Evolutionary conservation across 179 eudicot species (phyloP).

Genomic region (Heliamphora pulchella): DNA sequence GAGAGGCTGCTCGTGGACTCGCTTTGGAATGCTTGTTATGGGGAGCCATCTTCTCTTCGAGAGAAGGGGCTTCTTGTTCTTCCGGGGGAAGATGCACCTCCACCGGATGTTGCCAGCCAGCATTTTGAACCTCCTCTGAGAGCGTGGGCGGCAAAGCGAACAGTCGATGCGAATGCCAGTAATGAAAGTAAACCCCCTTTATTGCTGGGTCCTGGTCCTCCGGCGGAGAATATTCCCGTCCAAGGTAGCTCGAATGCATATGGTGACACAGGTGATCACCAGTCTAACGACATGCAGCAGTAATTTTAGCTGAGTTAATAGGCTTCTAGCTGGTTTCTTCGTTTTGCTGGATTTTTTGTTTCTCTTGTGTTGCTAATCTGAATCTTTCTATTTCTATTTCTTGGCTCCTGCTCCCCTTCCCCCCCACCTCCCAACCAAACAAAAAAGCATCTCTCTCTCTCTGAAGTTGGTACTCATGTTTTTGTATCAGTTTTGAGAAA

Average conservation of each 20-base stretch:
- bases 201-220: constrained; percentile 49
- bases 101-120: constrained; percentile 84
- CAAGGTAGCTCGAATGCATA: constrained; percentile 19
- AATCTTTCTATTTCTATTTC: not conserved
- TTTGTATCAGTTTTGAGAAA: not conserved
- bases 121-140: constrained; percentile 81
- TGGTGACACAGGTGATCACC: constrained; percentile 1
- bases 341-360: too few relatives aligned
- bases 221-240: not conserved
- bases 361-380: not conserved
- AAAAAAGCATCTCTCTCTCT: not conserved
- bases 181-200: constrained; percentile 56
- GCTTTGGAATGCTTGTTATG: constrained; percentile 60
- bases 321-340: too few relatives aligned
- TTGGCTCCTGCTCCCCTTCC: not conserved
- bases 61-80: constrained; percentile 73
- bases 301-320: too few relatives aligned
- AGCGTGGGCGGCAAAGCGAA: constrained; percentile 57
- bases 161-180: constrained; percentile 23
- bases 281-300: not conserved
- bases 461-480: not conserved
- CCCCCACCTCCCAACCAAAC: too few relatives aligned
- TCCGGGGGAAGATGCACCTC: constrained; percentile 67
- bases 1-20: constrained; percentile 82
- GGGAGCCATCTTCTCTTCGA: constrained; percentile 65